Base-by-base conservation (phyloP, 2,329 filamentous ascomycete species). In the Raffaelea deltoideospora region DNA sequence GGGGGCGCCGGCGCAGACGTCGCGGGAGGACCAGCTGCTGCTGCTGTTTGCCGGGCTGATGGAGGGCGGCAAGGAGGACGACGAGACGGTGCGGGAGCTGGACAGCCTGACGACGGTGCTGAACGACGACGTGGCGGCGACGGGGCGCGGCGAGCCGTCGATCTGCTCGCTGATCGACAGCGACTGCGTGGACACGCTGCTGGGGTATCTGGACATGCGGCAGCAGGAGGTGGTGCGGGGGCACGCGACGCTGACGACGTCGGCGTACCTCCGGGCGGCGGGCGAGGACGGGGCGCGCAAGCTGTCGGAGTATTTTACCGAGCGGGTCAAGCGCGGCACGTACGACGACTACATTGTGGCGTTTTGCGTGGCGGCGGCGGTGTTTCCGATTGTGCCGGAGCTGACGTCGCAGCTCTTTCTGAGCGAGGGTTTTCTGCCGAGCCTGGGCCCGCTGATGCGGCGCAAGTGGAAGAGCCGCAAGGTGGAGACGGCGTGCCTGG, bases 291-390 rank as follows among this genome's bases (percentile, higher is more conserved):
- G 85, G 4, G 68, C 76, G 45, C 66, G 73, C 45, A 70, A 77
- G 45, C 72, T 95, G 34, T 71, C 72, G 5, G 69, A 70, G 5
- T 88, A 90, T 53, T 81, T 95, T 53, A 76, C 76, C 37, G 64
- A 71, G 14, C 75, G 79, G 37, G 66, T 93, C 14, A 61, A 70
- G 46, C 76, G 79, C 44, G 77, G 77, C 36, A 88, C 80, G 19
- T 83, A 86, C 44, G 87, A 95, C 49, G 84, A 93, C 55, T 74
- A 92, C 46, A 84, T 94, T 37, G 67, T 90, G 34, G 87, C 87
- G 6, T 96, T 95, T 54, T 96, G 87, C 37, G 86, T 87, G n/a
- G 85, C 86, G 6, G 76, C 86, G 2, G 75, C 78, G 18, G 73
- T 92, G 9, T 98, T 98, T 53, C 87, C 90, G 2, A 71, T 98